Conservation (phyloP, 1,284 basidiomycete genomes). For the Ustilago tritici region DNA sequence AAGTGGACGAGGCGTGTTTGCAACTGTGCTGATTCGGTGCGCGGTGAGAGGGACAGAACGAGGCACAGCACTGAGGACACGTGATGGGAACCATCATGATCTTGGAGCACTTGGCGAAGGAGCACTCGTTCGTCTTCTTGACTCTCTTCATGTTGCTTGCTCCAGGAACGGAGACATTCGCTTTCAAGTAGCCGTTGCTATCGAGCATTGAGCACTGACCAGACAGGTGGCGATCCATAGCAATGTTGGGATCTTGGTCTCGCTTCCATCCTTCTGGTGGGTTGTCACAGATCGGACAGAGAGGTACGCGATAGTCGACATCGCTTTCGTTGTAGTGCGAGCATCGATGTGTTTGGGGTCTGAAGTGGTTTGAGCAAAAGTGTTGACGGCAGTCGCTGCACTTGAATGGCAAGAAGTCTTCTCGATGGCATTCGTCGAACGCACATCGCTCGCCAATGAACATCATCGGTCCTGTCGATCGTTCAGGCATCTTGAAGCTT, state of each 20-base stretch:
- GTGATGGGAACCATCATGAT: constrained; percentile 63
- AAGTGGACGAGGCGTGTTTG: constrained; percentile 22
- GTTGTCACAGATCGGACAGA: constrained; percentile 62
- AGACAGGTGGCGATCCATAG: constrained; percentile 60
- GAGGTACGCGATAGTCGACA: constrained; percentile 55
- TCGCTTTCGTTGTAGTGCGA: constrained; percentile 19
- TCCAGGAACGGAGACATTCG: constrained; percentile 5
- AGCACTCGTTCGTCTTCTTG: constrained; percentile 60
- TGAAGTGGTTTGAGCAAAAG: constrained; percentile 56
- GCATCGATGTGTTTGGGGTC: constrained; percentile 50
- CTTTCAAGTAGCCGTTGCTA: constrained; percentile 33
- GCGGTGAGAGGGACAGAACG: constrained; percentile 61
- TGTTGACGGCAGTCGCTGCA: constrained; percentile 58
- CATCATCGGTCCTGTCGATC: constrained; percentile 59
- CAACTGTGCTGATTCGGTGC: constrained; percentile 59
- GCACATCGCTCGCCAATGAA: constrained; percentile 63
- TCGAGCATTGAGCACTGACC: constrained; percentile 55
- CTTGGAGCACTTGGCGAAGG: constrained; percentile 55
- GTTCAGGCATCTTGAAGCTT: constrained; percentile 38
- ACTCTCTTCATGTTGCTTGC: constrained; percentile 25
- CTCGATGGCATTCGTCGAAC: constrained; percentile 56
- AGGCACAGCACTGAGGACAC: constrained; percentile 47
- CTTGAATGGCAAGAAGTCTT: constrained; percentile 64
- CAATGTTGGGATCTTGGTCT: constrained; percentile 63
- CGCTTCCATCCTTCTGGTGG: constrained; percentile 59